Evolutionary conservation across 352 stramenopile species (phyloP).

Genomic region (Globisporangium rhizosaccharum): DNA sequence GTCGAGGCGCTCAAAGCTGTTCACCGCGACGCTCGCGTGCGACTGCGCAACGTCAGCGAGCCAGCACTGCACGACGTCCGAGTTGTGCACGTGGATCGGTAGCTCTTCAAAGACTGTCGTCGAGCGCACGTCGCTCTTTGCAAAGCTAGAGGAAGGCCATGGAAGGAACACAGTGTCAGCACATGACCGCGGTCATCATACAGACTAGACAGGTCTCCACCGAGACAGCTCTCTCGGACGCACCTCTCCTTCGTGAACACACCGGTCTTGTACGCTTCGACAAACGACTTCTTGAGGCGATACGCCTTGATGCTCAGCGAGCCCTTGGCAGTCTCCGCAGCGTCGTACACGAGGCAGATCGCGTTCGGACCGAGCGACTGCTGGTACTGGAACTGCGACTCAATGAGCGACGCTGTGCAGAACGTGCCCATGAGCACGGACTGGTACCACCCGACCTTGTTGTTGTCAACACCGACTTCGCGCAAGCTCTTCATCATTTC

Average conservation of each 20-base stretch:
- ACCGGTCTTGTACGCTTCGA: constrained; percentile 86
- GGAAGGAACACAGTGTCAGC: not conserved
- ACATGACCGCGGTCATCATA: not conserved
- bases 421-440: constrained; percentile 96
- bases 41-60: constrained; percentile 84
- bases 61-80: constrained; percentile 92
- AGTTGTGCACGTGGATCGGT: constrained; percentile 94
- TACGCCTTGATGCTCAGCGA: constrained; percentile 94
- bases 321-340: constrained; percentile 93
- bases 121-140: constrained; percentile 78
- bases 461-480: constrained; percentile 98
- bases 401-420: constrained; percentile 91
- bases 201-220: not conserved
- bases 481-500: constrained; percentile 99
- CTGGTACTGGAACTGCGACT: constrained; percentile 97
- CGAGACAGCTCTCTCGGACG: not conserved
- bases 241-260: constrained; percentile 75
- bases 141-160: constrained; percentile 31
- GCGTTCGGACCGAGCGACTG: constrained; percentile 95
- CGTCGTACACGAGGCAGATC: constrained; percentile 98
- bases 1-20: constrained; percentile 94
- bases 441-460: constrained; percentile 99
- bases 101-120: constrained; percentile 95
- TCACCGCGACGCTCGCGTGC: constrained; percentile 62
- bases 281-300: constrained; percentile 92